phyloP scores from a whole-genome alignment of 2,329 filamentous ascomycete species.

The Talaromyces sp. region DNA sequence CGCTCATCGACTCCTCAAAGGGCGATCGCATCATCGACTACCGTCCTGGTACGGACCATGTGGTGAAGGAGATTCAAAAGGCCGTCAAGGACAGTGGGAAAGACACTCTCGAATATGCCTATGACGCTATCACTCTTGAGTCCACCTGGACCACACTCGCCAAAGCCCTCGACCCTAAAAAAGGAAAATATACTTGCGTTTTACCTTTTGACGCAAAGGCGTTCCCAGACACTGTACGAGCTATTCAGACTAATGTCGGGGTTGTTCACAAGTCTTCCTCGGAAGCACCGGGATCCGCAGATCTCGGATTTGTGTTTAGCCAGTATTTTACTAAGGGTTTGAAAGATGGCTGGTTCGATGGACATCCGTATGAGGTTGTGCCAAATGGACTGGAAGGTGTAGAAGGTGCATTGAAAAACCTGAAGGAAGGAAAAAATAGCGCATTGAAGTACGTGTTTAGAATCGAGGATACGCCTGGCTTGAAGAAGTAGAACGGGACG shows the following conservation, averaged over 20 bases:
- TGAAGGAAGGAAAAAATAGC: slow-evolving; percentile 56
- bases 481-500: slow-evolving; percentile 12
- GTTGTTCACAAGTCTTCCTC: slow-evolving; percentile 16
- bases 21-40: slow-evolving; percentile 58
- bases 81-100: slow-evolving; percentile 25
- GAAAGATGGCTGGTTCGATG: slow-evolving; percentile 43
- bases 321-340: slow-evolving; percentile 41
- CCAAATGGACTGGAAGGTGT: slow-evolving; percentile 50
- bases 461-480: slow-evolving; percentile 43
- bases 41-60: slow-evolving; percentile 49
- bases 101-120: slow-evolving; percentile 41
- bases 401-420: slow-evolving; percentile 46
- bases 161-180: slow-evolving; percentile 37
- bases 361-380: slow-evolving; percentile 47
- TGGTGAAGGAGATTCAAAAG: slow-evolving; percentile 40
- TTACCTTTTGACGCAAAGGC: slow-evolving; percentile 28
- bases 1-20: slow-evolving; percentile 46
- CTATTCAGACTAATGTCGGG: slow-evolving; percentile 31
- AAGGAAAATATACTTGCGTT: slow-evolving; percentile 12
- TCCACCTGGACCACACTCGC: slow-evolving; percentile 42
- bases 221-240: slow-evolving; percentile 31
- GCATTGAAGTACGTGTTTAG: slow-evolving; percentile 60
- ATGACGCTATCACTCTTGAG: slow-evolving; percentile 54
- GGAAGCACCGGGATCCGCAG: not conserved
- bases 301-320: slow-evolving; percentile 37